Evolutionary conservation across 2,329 filamentous ascomycete genomes (phyloP).

Genomic region (Trichophyton schoenleinii): DNA sequence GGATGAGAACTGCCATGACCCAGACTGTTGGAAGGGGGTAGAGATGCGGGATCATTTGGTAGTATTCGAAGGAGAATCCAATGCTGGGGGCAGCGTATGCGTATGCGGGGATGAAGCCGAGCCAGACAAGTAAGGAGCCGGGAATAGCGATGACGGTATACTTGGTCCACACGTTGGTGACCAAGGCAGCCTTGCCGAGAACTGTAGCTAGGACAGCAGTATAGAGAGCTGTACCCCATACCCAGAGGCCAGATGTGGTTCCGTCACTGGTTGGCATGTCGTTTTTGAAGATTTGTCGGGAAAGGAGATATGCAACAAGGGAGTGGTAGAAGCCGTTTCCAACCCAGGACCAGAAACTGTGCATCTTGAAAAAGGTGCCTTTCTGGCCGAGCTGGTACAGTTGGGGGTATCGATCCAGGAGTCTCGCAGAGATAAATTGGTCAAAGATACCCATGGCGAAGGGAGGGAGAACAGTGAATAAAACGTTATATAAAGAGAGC

Average conservation of each 20-base stretch:
- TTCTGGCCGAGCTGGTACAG: slow-evolving; percentile 87
- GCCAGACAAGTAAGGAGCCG: slow-evolving; percentile 83
- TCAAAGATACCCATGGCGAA: slow-evolving; percentile 93
- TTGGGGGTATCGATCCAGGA: slow-evolving; percentile 91
- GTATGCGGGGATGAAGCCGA: slow-evolving; percentile 79
- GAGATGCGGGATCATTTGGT: slow-evolving; percentile 67
- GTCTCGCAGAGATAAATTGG: slow-evolving; percentile 87
- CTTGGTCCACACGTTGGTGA: slow-evolving; percentile 98
- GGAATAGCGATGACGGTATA: slow-evolving; percentile 93
- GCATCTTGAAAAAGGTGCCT: slow-evolving; percentile 84
- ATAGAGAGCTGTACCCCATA: slow-evolving; percentile 93
- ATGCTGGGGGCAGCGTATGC: slow-evolving; percentile 73
- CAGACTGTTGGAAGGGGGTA: slow-evolving; percentile 80
- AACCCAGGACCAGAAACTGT: slow-evolving; percentile 88
- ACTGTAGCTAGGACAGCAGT: slow-evolving; percentile 88
- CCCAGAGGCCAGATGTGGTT: slow-evolving; percentile 81
- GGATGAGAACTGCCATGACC: slow-evolving; percentile 71
- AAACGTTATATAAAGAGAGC: slow-evolving; percentile 97
- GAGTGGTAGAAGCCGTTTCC: slow-evolving; percentile 93
- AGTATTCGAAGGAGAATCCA: slow-evolving; percentile 70
- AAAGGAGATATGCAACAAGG: slow-evolving; percentile 77
- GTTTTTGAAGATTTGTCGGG: slow-evolving; percentile 65
- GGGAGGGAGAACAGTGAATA: slow-evolving; percentile 89
- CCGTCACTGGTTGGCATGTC: slow-evolving; percentile 72
- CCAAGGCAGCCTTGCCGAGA: slow-evolving; percentile 82